Evolutionary conservation across 2,329 filamentous ascomycete species (phyloP).

Genomic region (Fonsecaea pugnacius): DNA sequence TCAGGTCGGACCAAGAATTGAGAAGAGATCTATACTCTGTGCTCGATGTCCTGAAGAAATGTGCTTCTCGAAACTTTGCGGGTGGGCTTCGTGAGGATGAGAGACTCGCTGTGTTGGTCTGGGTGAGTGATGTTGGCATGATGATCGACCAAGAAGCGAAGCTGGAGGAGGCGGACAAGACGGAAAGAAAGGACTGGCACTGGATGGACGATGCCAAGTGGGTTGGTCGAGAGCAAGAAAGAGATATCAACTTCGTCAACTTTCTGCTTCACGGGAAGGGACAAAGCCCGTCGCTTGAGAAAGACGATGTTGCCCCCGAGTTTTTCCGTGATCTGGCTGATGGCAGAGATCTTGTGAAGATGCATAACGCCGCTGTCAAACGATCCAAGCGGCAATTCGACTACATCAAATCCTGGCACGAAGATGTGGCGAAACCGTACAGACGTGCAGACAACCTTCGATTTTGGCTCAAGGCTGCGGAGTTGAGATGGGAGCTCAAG

Average conservation of each 20-base stretch:
- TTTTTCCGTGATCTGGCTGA: slow-evolving; percentile 77
- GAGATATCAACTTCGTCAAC: slow-evolving; percentile 79
- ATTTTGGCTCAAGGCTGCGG: slow-evolving; percentile 95
- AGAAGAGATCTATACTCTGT: slow-evolving; percentile 81
- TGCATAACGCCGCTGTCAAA: slow-evolving; percentile 87
- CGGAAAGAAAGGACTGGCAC: slow-evolving; percentile 73
- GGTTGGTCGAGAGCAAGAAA: slow-evolving; percentile 69
- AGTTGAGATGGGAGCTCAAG: slow-evolving; percentile 88
- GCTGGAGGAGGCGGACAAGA: slow-evolving; percentile 73
- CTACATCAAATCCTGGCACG: slow-evolving; percentile 84
- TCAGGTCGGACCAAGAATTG: slow-evolving; percentile 85
- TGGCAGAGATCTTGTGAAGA: slow-evolving; percentile 77
- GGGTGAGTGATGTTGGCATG: slow-evolving; percentile 77
- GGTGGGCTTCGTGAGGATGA: slow-evolving; percentile 81
- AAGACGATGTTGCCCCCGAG: slow-evolving; percentile 32
- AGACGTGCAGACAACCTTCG: slow-evolving; percentile 89
- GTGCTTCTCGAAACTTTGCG: slow-evolving; percentile 84
- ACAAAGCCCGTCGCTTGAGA: slow-evolving; percentile 21
- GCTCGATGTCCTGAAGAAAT: slow-evolving; percentile 87
- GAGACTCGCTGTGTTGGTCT: slow-evolving; percentile 72
- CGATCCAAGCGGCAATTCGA: slow-evolving; percentile 87
- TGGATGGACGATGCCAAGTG: slow-evolving; percentile 76
- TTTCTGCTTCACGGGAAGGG: slow-evolving; percentile 60
- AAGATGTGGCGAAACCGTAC: slow-evolving; percentile 94
- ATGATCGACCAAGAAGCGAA: slow-evolving; percentile 78